Base-by-base conservation (phyloP, 768 basidiomycete species). In the Collybia nuda region DNA sequence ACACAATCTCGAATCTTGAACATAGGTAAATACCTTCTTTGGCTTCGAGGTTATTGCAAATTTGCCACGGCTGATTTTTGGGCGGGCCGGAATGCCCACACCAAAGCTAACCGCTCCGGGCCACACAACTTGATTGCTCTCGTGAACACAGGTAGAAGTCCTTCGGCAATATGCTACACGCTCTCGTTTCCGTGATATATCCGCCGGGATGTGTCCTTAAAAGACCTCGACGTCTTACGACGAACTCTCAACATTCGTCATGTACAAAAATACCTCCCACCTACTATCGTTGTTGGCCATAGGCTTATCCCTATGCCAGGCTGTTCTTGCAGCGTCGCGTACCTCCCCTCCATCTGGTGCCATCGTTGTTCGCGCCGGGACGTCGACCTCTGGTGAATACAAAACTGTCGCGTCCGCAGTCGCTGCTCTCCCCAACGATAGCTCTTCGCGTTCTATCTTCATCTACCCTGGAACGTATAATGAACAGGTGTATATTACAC, bases 381-480 rank as follows among this genome's bases (percentile, higher is more conserved):
- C 69, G 5, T 68, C 69, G 1, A 67, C 63, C 0, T 55, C 74
- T 1, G 72, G 72, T 6, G 74, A 75, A 56, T 79, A 68, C 49
- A 57, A 62, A 11, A 75, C 69, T 12, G 51, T 79, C 9, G 57
- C 63, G 7, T 67, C 72, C 6, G 77, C 77, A 2, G 60, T 79
- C n/a, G 63, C 61, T 29, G 62, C 74, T 3, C 64, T 79, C 14
- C 73, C 75, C 2, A 67, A 72, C 44, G 75, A 74, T 54, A 63
- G 61, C 41, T 67, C 71, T 12, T 61, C 61, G 1, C 63, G 61
- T 9, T 64, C 67, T 8, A 74, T 79, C 42, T 79, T 79, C 62
- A 72, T 79, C 18, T 79, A 67, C 54, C 75, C 76, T 5, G 76
- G 76, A 6, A 76, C 70, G 3, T 79, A 79, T 50, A 63, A 56